Percentiles rank a stretch among this genome's conserved stretches.
phyloP scores from a whole-genome alignment of 2,329 filamentous ascomycete species.

The Colletotrichum lentis region DNA sequence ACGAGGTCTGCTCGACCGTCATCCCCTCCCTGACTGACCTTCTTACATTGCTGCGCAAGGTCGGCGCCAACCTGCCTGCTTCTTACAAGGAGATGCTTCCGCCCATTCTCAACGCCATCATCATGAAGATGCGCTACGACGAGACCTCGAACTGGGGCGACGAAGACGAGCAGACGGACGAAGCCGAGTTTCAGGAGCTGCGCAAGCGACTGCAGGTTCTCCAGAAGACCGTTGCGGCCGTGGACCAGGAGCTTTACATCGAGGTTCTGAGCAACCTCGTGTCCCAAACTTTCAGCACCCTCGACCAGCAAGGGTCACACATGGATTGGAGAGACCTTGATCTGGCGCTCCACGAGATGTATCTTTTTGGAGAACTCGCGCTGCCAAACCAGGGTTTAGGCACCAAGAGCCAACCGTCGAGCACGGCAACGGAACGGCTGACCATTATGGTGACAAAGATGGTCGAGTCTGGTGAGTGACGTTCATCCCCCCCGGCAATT shows the following conservation, averaged over 20 bases:
- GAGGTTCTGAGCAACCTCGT: conserved; percentile 88
- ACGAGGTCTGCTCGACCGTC: conserved; percentile 95
- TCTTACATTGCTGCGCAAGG: conserved; percentile 86
- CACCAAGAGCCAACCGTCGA: conserved; percentile 82
- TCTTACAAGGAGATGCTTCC: conserved; percentile 84
- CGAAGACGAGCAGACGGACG: conserved; percentile 93
- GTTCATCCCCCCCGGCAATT: background rate
- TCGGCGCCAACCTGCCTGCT: conserved; percentile 70
- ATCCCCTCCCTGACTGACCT: conserved; percentile 93
- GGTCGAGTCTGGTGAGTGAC: conserved; percentile 81
- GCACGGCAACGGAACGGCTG: conserved; percentile 79
- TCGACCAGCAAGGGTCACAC: conserved; percentile 75
- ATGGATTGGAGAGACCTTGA: conserved; percentile 97
- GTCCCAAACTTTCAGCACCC: conserved; percentile 82
- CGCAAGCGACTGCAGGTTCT: conserved; percentile 88
- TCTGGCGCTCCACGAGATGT: conserved; percentile 93
- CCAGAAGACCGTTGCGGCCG: conserved; percentile 89
- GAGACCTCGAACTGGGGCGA: conserved; percentile 93
- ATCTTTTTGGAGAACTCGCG: conserved; percentile 92
- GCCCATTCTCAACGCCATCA: conserved; percentile 88
- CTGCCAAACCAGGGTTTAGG: conserved; percentile 87
- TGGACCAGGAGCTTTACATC: conserved; percentile 88
- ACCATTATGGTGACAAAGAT: conserved; percentile 94
- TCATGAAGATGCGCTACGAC: conserved; percentile 96
- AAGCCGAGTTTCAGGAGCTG: conserved; percentile 96